These are phyloP conservation scores for Apophysomyces ossiformis DNA, from an alignment of 371 early-diverging fungal species.

Conservation along the genomic window DNA sequence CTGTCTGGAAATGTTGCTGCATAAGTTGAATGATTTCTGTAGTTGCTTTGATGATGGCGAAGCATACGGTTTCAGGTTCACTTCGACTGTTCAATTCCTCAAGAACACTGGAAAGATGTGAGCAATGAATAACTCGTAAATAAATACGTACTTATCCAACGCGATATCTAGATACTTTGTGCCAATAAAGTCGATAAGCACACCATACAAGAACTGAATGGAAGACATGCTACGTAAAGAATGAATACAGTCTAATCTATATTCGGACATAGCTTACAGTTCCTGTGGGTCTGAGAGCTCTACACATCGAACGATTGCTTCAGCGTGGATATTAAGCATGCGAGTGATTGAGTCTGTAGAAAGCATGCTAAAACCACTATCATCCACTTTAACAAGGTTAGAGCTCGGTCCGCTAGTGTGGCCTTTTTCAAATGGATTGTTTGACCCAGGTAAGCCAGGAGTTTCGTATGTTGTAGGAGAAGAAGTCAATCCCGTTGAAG, in stretches of 20 bases:
- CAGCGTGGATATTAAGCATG: conserved; percentile 84
- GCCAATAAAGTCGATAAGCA: conserved; percentile 78
- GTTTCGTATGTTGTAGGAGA: neutral
- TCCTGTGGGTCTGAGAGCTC: conserved; percentile 77
- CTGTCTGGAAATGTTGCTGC: conserved; percentile 90
- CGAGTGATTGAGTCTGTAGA: conserved; percentile 63
- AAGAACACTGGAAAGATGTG: conserved; percentile 54
- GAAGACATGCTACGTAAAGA: conserved; percentile 22
- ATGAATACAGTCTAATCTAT: neutral
- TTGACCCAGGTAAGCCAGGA: conserved; percentile 1
- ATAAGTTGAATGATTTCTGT: conserved; percentile 80
- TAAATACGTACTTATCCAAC: conserved; percentile 73
- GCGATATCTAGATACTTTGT: conserved; percentile 81
- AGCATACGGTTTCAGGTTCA: conserved; percentile 77
- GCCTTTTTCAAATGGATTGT: conserved; percentile 24
- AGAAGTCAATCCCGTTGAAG: conserved; percentile 21
- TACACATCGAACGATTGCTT: conserved; percentile 81
- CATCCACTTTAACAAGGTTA: conserved; percentile 39
- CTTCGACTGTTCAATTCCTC: conserved; percentile 73
- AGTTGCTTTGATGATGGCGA: conserved; percentile 72
- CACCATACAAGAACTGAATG: conserved; percentile 64
- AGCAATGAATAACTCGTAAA: neutral
- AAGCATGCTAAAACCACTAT: conserved; percentile 59
- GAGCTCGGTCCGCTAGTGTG: conserved; percentile 3
- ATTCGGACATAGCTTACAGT: conserved; percentile 45